These are phyloP conservation scores for Blastobotrys robertii DNA, from an alignment of 805 yeast species.

Conservation along the genomic window DNA sequence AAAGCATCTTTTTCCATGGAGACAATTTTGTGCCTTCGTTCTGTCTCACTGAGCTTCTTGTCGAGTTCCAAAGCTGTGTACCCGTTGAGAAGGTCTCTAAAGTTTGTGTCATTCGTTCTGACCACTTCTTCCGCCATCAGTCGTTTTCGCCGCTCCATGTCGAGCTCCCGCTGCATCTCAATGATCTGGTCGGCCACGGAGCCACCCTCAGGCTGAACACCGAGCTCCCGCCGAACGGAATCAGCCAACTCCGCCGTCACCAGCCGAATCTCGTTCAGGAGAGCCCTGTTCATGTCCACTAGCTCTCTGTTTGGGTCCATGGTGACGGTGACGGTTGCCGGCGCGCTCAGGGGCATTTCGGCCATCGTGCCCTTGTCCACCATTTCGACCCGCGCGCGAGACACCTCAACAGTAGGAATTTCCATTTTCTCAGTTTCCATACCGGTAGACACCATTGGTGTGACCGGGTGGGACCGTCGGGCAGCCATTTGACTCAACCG, in stretches of 20 bases:
- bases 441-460: no score
- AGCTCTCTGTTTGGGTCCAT: slow-evolving; percentile 11
- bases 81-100: slow-evolving; percentile 2
- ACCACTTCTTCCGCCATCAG: slow-evolving; percentile 16
- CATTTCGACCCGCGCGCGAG: neutral
- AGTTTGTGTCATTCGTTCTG: slow-evolving; percentile 6
- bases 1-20: slow-evolving; percentile 16
- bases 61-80: slow-evolving; percentile 20
- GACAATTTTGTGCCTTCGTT: slow-evolving; percentile 14
- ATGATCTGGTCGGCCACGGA: slow-evolving; percentile 17
- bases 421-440: no score
- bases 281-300: slow-evolving; percentile 13
- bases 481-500: no score
- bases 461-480: no score
- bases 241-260: slow-evolving; percentile 30
- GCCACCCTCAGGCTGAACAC: slow-evolving; percentile 11
- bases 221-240: slow-evolving; percentile 28
- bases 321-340: slow-evolving; percentile 9
- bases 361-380: slow-evolving; percentile 20
- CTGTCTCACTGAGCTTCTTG: slow-evolving; percentile 21
- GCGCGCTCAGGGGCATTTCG: slow-evolving; percentile 9
- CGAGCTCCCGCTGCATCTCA: slow-evolving; percentile 21
- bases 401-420: neutral
- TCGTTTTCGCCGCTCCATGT: slow-evolving; percentile 26
- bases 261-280: slow-evolving; percentile 26